Percentiles rank a stretch among this genome's conserved stretches.
These are phyloP conservation scores for Acer campestre DNA, from an alignment of 345 rosid genomes.

Conservation along the genomic window DNA sequence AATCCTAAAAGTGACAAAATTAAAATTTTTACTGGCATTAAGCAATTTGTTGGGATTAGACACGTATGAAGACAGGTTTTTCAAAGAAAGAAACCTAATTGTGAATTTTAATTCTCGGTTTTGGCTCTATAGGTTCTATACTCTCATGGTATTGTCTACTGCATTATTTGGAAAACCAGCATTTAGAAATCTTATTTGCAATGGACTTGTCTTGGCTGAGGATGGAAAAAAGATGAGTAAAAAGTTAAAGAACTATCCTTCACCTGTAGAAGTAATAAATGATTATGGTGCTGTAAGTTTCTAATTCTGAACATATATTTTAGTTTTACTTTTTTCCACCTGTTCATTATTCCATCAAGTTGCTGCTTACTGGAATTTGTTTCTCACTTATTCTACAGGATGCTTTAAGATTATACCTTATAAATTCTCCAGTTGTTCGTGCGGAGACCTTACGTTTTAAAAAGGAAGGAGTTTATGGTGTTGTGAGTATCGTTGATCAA, in stretches of 20 bases:
- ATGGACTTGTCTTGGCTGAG: conserved; percentile 95
- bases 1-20: not conserved
- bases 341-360: not conserved
- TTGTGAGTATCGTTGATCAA: conserved; percentile 61
- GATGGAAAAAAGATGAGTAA: conserved; percentile 99
- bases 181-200: conserved; percentile 91
- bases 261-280: conserved; percentile 84
- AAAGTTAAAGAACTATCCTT: conserved; percentile 85
- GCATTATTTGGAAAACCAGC: conserved; percentile 96
- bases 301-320: not conserved
- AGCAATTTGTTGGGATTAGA: not conserved
- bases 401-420: conserved; percentile 88
- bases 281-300: conserved; percentile 94
- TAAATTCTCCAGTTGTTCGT: conserved; percentile 98
- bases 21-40: not conserved
- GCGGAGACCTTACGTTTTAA: conserved; percentile 95
- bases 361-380: conserved; percentile 10
- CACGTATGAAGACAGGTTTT: not conserved
- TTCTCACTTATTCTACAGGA: conserved; percentile 50
- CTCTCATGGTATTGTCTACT: conserved; percentile 98
- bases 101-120: conserved; percentile 7
- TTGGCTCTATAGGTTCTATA: conserved; percentile 75
- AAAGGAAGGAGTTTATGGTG: conserved; percentile 88
- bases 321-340: conserved; percentile 15
- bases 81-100: not conserved